These are phyloP conservation scores for Nannizzia gypsea DNA, from an alignment of 2,329 filamentous ascomycete species.

Conservation along the genomic window DNA sequence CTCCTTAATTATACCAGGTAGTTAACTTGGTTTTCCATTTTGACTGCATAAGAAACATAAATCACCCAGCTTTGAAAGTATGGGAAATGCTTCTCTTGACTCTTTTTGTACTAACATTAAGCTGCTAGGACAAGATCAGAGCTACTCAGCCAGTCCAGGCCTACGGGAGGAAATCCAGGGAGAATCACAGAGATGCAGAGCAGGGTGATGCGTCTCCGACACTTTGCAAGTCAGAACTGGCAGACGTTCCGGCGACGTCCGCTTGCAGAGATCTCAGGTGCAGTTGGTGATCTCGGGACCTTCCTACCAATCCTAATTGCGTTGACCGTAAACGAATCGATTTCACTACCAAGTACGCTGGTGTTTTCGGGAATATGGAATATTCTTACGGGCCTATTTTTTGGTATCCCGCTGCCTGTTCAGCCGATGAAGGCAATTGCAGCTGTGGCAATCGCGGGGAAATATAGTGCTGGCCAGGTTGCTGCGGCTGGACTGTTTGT, in stretches of 20 bases:
- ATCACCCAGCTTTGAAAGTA: no score
- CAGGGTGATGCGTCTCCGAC: slow-evolving; percentile 11
- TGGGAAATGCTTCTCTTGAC: no score
- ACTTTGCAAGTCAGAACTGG: slow-evolving; percentile 39
- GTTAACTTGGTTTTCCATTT: no score
- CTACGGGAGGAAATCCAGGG: background rate
- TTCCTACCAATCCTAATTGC: slow-evolving; percentile 81
- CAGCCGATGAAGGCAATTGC: slow-evolving; percentile 89
- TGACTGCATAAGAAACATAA: no score
- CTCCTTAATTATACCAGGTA: no score
- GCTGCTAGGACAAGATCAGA: no score
- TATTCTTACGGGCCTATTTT: slow-evolving; percentile 65
- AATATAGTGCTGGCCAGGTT: slow-evolving; percentile 56
- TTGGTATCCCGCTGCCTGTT: slow-evolving; percentile 81
- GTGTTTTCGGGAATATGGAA: slow-evolving; percentile 85
- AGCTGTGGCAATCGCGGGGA: slow-evolving; percentile 66
- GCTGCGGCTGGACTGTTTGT: slow-evolving; percentile 78
- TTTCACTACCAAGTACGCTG: slow-evolving; percentile 71
- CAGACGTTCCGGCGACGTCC: slow-evolving; percentile 45
- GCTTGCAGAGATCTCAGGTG: slow-evolving; percentile 71
- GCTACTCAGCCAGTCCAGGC: background rate
- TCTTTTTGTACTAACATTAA: no score
- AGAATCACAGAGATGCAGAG: background rate
- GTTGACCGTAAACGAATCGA: slow-evolving; percentile 62
- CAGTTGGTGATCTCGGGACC: slow-evolving; percentile 79